These are phyloP conservation scores for Lecanicillium sp. DNA, from an alignment of 2,329 filamentous ascomycete species.

Conservation along the genomic window DNA sequence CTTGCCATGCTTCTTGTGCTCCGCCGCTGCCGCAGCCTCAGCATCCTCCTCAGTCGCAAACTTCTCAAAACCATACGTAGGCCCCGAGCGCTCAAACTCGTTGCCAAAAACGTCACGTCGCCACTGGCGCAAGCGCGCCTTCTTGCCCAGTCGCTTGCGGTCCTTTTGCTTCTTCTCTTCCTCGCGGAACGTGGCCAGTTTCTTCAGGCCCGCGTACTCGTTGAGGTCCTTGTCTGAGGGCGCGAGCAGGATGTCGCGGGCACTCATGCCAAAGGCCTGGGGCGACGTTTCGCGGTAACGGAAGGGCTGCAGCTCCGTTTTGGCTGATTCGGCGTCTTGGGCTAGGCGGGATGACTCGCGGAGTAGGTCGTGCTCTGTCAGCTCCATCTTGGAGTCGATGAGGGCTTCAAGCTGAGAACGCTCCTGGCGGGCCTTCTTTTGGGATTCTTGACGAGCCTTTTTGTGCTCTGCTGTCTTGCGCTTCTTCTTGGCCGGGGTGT, in stretches of 20 bases:
- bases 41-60: constrained; percentile 21
- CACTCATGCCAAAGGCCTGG: constrained; percentile 78
- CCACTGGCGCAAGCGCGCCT: constrained; percentile 85
- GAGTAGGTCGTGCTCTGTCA: constrained; percentile 57
- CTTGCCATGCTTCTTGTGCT: constrained; percentile 13
- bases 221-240: constrained; percentile 82
- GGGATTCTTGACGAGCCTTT: constrained; percentile 45
- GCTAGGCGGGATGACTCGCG: constrained; percentile 34
- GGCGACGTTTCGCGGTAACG: constrained; percentile 93
- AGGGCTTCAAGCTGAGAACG: constrained; percentile 77
- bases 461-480: constrained; percentile 54
- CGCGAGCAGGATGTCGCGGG: constrained; percentile 82
- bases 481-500: constrained; percentile 43
- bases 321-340: constrained; percentile 9
- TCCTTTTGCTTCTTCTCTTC: constrained; percentile 83
- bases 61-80: constrained; percentile 48
- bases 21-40: constrained; percentile 9
- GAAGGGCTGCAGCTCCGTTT: constrained; percentile 41
- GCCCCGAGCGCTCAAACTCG: constrained; percentile 47
- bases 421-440: constrained; percentile 72
- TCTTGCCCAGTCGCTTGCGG: constrained; percentile 84
- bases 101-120: constrained; percentile 54
- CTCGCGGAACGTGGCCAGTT: constrained; percentile 84
- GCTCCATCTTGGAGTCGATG: constrained; percentile 71
- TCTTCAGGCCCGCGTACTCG: constrained; percentile 87